phyloP scores from a whole-genome alignment of 2,329 filamentous ascomycete genomes.

The Arachnomyces sp. region DNA sequence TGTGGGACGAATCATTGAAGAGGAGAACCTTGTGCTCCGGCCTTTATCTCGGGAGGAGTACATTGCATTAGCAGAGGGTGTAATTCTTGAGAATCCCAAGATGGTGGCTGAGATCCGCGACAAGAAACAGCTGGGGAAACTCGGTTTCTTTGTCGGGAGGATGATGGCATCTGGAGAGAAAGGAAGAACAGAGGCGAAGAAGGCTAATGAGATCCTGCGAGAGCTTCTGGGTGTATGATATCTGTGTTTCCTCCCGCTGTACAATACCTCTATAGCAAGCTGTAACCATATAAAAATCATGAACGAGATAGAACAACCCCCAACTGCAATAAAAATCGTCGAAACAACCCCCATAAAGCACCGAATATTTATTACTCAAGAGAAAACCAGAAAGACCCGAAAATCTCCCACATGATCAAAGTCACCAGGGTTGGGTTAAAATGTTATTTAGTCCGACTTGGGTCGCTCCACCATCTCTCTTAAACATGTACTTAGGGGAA shows the following conservation, averaged over 20 bases:
- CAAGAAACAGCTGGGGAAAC: constrained; percentile 56
- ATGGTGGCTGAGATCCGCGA: constrained; percentile 54
- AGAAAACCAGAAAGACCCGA: too few species aligned
- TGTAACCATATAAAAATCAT: too few species aligned
- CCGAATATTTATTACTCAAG: too few species aligned
- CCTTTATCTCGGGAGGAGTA: constrained; percentile 53
- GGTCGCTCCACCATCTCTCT: constrained; percentile 24
- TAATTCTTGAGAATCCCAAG: constrained; percentile 49
- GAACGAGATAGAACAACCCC: too few species aligned
- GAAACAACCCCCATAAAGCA: too few species aligned
- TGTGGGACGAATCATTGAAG: constrained; percentile 48
- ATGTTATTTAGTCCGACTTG: too few species aligned
- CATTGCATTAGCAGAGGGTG: constrained; percentile 42
- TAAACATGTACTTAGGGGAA: constrained; percentile 45
- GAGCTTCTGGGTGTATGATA: constrained; percentile 32
- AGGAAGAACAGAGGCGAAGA: constrained; percentile 55
- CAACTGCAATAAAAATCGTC: too few species aligned
- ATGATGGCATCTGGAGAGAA: constrained; percentile 57
- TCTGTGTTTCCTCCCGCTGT: neutral
- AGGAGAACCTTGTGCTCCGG: constrained; percentile 48
- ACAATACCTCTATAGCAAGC: too few species aligned
- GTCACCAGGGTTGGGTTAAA: too few species aligned
- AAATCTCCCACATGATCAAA: too few species aligned
- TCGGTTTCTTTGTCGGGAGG: constrained; percentile 61
- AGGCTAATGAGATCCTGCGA: constrained; percentile 49